Conservation (phyloP, 768 basidiomycete genomes). For the Hypsizygus marmoreus region DNA sequence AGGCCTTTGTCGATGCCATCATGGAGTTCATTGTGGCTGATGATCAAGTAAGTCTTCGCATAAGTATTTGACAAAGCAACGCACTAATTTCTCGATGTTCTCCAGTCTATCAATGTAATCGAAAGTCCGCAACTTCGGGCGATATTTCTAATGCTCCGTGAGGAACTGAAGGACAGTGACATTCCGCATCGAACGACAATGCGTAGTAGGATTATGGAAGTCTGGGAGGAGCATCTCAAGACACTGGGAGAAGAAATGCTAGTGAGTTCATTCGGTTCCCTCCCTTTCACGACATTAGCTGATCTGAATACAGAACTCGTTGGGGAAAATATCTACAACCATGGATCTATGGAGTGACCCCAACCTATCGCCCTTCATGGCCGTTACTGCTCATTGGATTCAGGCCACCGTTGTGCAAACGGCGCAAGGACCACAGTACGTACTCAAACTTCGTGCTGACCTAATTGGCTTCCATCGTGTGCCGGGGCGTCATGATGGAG, state of each 20-base stretch:
- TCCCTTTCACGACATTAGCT: neutral
- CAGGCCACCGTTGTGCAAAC: constrained; percentile 19
- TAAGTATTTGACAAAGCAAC: constrained; percentile 1
- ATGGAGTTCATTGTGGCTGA: constrained; percentile 26
- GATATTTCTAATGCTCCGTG: constrained; percentile 26
- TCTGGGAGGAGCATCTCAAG: constrained; percentile 25
- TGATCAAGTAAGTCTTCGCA: constrained; percentile 21
- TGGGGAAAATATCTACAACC: constrained; percentile 38
- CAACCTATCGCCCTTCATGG: constrained; percentile 39
- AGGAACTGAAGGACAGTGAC: constrained; percentile 30
- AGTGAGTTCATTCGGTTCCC: constrained; percentile 5
- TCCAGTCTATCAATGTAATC: constrained; percentile 25
- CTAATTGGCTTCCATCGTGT: constrained; percentile 38
- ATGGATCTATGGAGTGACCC: constrained; percentile 39
- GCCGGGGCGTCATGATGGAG: constrained; percentile 37
- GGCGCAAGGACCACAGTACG: constrained; percentile 20
- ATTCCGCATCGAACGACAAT: constrained; percentile 31
- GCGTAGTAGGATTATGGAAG: constrained; percentile 21
- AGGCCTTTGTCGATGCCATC: constrained; percentile 30
- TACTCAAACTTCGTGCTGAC: constrained; percentile 29
- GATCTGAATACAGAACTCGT: constrained; percentile 20
- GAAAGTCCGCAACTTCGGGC: constrained; percentile 17
- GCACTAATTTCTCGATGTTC: neutral
- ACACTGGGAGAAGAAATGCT: constrained; percentile 20
- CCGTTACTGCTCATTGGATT: constrained; percentile 45